These are phyloP conservation scores for Arctium minus DNA, from an alignment of 129 eudicot genomes.

Conservation along the genomic window DNA sequence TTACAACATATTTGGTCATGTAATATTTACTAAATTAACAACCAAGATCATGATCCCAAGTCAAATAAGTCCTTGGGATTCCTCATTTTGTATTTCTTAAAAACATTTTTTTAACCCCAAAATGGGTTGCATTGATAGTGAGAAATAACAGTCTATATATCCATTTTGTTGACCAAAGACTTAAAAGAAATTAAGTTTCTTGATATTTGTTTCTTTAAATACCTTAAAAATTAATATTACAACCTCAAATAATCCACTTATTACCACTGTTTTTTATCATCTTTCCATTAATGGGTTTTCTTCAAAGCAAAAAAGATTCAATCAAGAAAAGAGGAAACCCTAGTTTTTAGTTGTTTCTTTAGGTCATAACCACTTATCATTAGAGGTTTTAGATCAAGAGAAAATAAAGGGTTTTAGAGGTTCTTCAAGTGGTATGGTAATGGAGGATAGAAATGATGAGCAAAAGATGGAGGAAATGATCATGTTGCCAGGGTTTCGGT, in stretches of 20 bases:
- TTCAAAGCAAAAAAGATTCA: conserved; percentile 19
- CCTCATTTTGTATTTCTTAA: conserved; percentile 9
- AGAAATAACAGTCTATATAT: conserved; percentile 18
- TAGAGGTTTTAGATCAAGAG: background rate
- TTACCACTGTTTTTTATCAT: background rate
- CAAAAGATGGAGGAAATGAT: conserved; percentile 2
- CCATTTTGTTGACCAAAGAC: conserved; percentile 28
- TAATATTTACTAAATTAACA: background rate
- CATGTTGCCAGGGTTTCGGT: conserved; percentile 23
- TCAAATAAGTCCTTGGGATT: conserved; percentile 11
- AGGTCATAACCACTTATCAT: background rate
- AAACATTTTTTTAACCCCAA: background rate
- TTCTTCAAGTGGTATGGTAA: conserved; percentile 9
- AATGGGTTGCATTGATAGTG: conserved; percentile 27
- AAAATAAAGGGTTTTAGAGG: background rate
- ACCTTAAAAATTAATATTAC: background rate
- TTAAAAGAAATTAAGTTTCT: conserved; percentile 25
- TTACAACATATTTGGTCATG: background rate
- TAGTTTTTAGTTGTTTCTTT: background rate
- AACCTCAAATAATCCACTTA: conserved; percentile 12
- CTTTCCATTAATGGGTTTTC: conserved; percentile 10
- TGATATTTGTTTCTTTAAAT: conserved; percentile 35
- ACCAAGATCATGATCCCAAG: conserved; percentile 7
- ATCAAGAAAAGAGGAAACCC: conserved; percentile 57
- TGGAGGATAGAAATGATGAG: conserved; percentile 39